A percentile compares a stretch with the other conserved stretches of the same genome.
These are phyloP conservation scores for Thalassiosira profunda DNA, from an alignment of 108 stramenopile species.

Conservation along the genomic window DNA sequence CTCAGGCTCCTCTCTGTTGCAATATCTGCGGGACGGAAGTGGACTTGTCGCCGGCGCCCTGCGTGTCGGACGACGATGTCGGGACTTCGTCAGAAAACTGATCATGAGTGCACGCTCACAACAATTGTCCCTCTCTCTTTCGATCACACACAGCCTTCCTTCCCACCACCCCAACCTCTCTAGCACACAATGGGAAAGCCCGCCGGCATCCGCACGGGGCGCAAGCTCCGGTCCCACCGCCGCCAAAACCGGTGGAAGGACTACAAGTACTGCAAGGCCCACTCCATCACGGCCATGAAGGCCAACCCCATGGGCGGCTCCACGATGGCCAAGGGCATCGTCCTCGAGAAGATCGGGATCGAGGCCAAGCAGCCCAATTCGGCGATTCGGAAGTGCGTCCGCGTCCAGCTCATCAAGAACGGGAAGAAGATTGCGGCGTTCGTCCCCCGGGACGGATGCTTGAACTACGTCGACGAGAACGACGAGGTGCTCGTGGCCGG, in stretches of 20 bases:
- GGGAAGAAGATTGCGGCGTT: slow-evolving; percentile 99
- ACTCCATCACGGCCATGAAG: slow-evolving; percentile 99
- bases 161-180: background rate
- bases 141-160: background rate
- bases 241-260: slow-evolving; percentile 97
- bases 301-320: slow-evolving; percentile 99
- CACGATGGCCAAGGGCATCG: slow-evolving; percentile 99
- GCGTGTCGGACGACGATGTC: background rate
- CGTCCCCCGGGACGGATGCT: slow-evolving; percentile 99
- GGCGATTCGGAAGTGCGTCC: slow-evolving; percentile 99
- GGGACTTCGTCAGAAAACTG: slow-evolving; percentile 9
- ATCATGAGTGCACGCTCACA: slow-evolving; percentile 2
- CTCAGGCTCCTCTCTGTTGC: slow-evolving; percentile 3
- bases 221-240: slow-evolving; percentile 99
- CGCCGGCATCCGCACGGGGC: slow-evolving; percentile 97
- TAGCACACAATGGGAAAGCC: slow-evolving; percentile 91
- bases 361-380: slow-evolving; percentile 99
- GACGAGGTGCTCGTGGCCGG: slow-evolving; percentile 99
- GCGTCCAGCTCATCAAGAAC: slow-evolving; percentile 99
- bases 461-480: slow-evolving; percentile 99
- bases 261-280: slow-evolving; percentile 97
- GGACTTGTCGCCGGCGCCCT: background rate
- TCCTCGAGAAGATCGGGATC: slow-evolving; percentile 99
- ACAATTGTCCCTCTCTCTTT: background rate
- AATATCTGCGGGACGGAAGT: slow-evolving; percentile 12